Evolutionary conservation across 1,284 basidiomycete genomes (phyloP), one percentile per base, ranked within the genome.

Genomic region (Cryptococcus sp.): DNA sequence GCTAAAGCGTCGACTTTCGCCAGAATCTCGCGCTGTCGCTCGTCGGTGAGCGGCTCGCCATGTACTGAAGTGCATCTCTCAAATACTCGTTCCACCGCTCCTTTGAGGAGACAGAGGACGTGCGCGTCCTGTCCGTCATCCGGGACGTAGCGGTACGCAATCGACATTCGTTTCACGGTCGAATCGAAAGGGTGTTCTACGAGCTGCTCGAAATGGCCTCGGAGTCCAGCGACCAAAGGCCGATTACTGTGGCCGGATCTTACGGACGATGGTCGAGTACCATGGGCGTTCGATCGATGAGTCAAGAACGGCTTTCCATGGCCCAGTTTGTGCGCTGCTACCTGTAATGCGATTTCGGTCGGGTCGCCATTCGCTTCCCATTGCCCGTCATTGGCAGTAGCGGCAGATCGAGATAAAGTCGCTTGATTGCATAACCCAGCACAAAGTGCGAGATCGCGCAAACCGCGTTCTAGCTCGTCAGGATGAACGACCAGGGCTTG

Each of bases 321-420:
- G 11, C 79, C 78, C 40, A 81, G 72, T 60, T 83, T 83, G 63
- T 84, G 82, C 0, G 84, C 84, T 54, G 85, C 85, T 7, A 87
- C 86, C 72, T 87, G 86, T 6, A 88, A 81, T 0, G 86, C 86
- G 39, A 84, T 81, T 68, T 86, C 84, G 17, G 88, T 89, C 1
- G 87, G 85, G 66, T 89, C 87, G 31, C 88, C 88, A 47, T 85
- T 84, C 0, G 86, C 84, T 42, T 84, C 82, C 87, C 87, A 88
- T 56, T 81, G 76, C 22, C 82, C 83, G 16, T 81, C 78, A 41
- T 66, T 74, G 8, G 66, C 74, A 13, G 66, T 63, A 6, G 66
- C 74, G 13, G 66, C 61, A 25, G 72, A 71, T 48, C 68, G 65
- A 53, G 74, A 72, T 13, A 83, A 71, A 1, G 78, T 81, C 13